A percentile compares a stretch with the other conserved stretches of the same genome.
Evolutionary conservation across 345 rosid species (phyloP).

Genomic region (Citrus sp.): DNA sequence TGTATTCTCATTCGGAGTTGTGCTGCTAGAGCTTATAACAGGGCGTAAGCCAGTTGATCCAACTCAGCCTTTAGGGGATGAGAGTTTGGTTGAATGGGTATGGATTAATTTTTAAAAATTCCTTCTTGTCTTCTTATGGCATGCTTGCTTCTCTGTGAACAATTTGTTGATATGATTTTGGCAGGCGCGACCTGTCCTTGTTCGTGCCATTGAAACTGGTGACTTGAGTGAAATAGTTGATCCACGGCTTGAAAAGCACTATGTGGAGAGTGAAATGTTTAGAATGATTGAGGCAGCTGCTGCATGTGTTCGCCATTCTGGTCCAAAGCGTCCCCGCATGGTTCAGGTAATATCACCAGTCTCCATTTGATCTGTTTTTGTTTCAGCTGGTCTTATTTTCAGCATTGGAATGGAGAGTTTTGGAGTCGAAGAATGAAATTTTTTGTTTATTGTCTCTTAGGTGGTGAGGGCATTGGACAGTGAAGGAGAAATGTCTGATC

Average conservation of each 20-base stretch:
- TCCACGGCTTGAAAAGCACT: constrained; percentile 60
- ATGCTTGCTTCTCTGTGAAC: background rate
- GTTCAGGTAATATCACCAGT: constrained; percentile 48
- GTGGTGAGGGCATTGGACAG: constrained; percentile 83
- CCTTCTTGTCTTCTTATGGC: background rate
- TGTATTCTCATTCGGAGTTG: constrained; percentile 94
- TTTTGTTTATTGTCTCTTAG: constrained; percentile 27
- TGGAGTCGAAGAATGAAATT: background rate
- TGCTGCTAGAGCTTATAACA: constrained; percentile 89
- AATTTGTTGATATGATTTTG: background rate
- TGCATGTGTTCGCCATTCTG: constrained; percentile 92
- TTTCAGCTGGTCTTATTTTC: background rate
- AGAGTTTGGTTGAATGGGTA: constrained; percentile 99
- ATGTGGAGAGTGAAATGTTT: constrained; percentile 66
- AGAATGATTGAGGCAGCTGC: constrained; percentile 93
- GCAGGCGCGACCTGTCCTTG: constrained; percentile 82
- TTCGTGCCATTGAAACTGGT: constrained; percentile 71
- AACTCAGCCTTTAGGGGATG: constrained; percentile 86
- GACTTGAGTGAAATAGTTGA: constrained; percentile 65
- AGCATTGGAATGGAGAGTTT: background rate
- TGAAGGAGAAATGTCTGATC: constrained; percentile 71
- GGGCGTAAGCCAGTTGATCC: constrained; percentile 93
- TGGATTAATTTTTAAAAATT: constrained; percentile 2
- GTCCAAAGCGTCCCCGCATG: constrained; percentile 94
- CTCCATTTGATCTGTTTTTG: background rate